These are phyloP conservation scores for Gloeopeniophorella convolvens DNA, from an alignment of 768 basidiomycete genomes.

Conservation along the genomic window DNA sequence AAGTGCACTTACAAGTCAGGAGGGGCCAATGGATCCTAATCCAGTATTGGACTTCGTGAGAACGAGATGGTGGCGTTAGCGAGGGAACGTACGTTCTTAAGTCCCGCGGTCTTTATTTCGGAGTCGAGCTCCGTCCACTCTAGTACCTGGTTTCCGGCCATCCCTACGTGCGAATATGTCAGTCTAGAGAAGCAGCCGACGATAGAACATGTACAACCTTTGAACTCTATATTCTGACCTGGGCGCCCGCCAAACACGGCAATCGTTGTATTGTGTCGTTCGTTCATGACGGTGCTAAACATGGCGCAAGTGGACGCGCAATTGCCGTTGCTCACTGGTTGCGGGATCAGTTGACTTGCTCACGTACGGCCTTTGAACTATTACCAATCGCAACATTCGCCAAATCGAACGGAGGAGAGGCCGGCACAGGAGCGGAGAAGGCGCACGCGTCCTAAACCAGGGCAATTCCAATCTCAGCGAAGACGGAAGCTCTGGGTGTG, in stretches of 20 bases:
- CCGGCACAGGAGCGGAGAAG: slow-evolving; percentile 4
- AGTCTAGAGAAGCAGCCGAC: neutral
- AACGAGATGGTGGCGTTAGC: neutral
- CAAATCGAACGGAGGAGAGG: slow-evolving; percentile 15
- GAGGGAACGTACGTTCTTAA: slow-evolving; percentile 27
- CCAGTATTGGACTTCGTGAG: neutral
- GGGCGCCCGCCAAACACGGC: slow-evolving; percentile 51
- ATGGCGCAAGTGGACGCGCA: slow-evolving; percentile 55
- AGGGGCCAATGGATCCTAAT: slow-evolving; percentile 32
- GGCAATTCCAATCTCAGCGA: neutral
- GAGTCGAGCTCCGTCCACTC: slow-evolving; percentile 28
- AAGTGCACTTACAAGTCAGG: slow-evolving; percentile 31
- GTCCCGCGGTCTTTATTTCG: slow-evolving; percentile 28
- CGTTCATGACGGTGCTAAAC: slow-evolving; percentile 51
- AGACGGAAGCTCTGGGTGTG: neutral
- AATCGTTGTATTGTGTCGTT: slow-evolving; percentile 41
- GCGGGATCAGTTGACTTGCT: neutral
- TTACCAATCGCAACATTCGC: slow-evolving; percentile 18
- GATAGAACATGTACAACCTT: slow-evolving; percentile 25
- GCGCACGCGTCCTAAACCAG: slow-evolving; percentile 30
- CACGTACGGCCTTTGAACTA: neutral
- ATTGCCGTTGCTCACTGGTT: slow-evolving; percentile 19
- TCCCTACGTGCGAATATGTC: slow-evolving; percentile 18
- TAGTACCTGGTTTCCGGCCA: slow-evolving; percentile 30
- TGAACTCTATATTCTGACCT: slow-evolving; percentile 40